Conservation (phyloP, 2,329 filamentous ascomycete genomes). For the Diaporthe helianthi region DNA sequence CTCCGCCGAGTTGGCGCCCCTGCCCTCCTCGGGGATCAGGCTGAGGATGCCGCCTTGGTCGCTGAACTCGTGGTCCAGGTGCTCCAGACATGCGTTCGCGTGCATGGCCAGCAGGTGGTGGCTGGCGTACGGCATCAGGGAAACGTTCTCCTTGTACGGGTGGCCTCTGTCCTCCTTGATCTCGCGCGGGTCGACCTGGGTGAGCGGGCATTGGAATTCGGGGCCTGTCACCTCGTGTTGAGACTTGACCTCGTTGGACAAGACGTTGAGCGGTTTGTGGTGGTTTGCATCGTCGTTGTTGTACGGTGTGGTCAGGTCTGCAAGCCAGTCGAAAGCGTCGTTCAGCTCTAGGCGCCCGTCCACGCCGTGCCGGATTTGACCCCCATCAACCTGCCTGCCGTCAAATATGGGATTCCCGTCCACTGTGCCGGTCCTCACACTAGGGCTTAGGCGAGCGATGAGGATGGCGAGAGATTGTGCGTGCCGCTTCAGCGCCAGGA, state of each 20-base stretch:
- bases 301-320: conserved; percentile 57
- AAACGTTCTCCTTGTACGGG: conserved; percentile 17
- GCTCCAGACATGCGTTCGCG: conserved; percentile 65
- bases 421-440: conserved; percentile 43
- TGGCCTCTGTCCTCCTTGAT: conserved; percentile 34
- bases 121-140: conserved; percentile 49
- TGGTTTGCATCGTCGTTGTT: conserved; percentile 55
- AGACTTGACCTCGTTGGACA: conserved; percentile 53
- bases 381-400: background rate
- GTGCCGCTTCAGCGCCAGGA: conserved; percentile 66
- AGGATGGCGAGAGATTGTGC: conserved; percentile 63
- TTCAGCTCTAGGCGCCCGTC: conserved; percentile 40
- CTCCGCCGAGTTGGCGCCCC: conserved; percentile 44
- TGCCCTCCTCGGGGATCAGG: conserved; percentile 55
- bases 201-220: conserved; percentile 55
- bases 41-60: conserved; percentile 62
- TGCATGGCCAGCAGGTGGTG: conserved; percentile 61
- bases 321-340: conserved; percentile 65
- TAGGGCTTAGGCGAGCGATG: conserved; percentile 56
- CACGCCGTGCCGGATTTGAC: background rate
- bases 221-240: conserved; percentile 52
- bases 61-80: conserved; percentile 65
- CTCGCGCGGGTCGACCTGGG: conserved; percentile 37
- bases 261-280: conserved; percentile 52
- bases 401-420: conserved; percentile 37